Base-by-base conservation (phyloP, 257 asterid species). In the Solanum habrochaites region DNA sequence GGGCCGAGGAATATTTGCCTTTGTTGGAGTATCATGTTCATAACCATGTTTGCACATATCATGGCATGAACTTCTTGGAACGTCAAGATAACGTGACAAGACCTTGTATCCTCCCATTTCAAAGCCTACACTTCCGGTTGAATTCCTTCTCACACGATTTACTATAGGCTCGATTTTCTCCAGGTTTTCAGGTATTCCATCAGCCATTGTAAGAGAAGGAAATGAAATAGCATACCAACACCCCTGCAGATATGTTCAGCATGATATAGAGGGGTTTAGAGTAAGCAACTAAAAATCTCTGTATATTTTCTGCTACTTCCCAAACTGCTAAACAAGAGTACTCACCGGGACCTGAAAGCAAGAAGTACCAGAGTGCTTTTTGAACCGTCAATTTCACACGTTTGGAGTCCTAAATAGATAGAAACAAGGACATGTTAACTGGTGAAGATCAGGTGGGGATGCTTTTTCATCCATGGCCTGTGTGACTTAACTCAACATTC, bases 81-180 rank as follows among this genome's bases (percentile, higher is more conserved):
- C 27, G 31, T 88, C 83, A 74, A 91, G 93, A 69, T 91, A 87
- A 52, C 88, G 89, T 32, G 94, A 92, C 60, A 84, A 40, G 15
- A 90, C 89, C 77, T 18, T 88, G 78, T 52, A 89, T 60, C 84
- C 75, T 18, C 21, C 84, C 39, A 58, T 85, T 86, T 84, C 86
- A 78, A 83, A 40, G 64, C 27, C 56, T 14, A 58, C 75, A 83
- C 84, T 87, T 45, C 92, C 91, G 0, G 91, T 92, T 18, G 93
- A 92, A 71, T 88, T 71, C 72, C 93, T 88, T 49, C 93, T 87
- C 29, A 49, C 37, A 6, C 23, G 35, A 32, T 60, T 5, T 27
- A 62, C 21, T 83, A 83, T 67, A 18, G 73, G 83, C 64, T 83
- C 60, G 13, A 56, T 77, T 83, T 89, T 92, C 66, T 88, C 89